A percentile compares a stretch with the other conserved stretches of the same genome.
Conservation (phyloP, 805 yeast species). For the Nakazawaea ambrosiae region DNA sequence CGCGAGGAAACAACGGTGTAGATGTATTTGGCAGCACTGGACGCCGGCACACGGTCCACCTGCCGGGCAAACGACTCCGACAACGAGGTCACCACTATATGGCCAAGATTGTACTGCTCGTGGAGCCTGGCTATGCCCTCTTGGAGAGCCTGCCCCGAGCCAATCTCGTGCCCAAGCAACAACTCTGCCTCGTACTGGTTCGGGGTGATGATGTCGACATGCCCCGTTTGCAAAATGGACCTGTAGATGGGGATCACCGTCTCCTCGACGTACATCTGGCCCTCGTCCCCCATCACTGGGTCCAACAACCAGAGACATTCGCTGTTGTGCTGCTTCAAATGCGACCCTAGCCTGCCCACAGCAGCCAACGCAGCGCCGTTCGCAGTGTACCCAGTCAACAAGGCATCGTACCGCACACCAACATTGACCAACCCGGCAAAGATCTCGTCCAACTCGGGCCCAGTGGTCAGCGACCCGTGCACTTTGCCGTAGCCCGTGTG, state of each 20-base stretch:
- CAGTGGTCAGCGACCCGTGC: conserved; percentile 37
- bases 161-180: conserved; percentile 46
- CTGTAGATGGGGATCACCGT: conserved; percentile 55
- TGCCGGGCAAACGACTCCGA: conserved; percentile 5
- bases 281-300: conserved; percentile 81
- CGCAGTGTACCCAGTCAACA: conserved; percentile 66
- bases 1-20: conserved; percentile 38
- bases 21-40: conserved; percentile 17
- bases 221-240: conserved; percentile 32
- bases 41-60: conserved; percentile 8
- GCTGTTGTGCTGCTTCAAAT: conserved; percentile 28
- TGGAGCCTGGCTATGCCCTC: conserved; percentile 46
- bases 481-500: conserved; percentile 66
- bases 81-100: conserved; percentile 65
- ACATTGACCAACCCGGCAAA: conserved; percentile 30
- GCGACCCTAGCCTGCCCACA: conserved; percentile 30
- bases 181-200: conserved; percentile 86
- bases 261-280: conserved; percentile 54
- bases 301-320: conserved; percentile 52
- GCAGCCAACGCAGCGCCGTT: conserved; percentile 41
- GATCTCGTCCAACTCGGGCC: conserved; percentile 30
- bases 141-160: conserved; percentile 28
- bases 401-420: conserved; percentile 38
- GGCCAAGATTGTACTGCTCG: conserved; percentile 36
- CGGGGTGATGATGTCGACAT: conserved; percentile 76